Base-by-base conservation (phyloP, 2,329 filamentous ascomycete species). In the Cytospora schulzeri region DNA sequence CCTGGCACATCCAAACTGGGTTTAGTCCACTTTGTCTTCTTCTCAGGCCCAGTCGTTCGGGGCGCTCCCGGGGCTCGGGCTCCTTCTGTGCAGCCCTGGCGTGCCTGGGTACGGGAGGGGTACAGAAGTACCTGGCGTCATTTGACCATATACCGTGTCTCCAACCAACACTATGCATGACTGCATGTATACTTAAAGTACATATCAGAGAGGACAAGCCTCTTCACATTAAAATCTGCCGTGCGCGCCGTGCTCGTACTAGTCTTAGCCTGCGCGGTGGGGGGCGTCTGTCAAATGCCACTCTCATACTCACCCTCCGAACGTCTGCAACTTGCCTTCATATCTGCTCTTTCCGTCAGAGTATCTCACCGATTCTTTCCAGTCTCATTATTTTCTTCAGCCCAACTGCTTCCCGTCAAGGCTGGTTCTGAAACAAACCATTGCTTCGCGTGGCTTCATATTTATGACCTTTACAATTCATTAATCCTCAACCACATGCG, bases 281-380 rank as follows among this genome's bases (percentile, higher is more conserved):
- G 64, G 54, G 64, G 64, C 61, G 64, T 45, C 64, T 66, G 64
- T 61, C 64, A 66, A 64, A 64, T 66, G 64, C 64, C 62, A 54
- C 45, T 52, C 56, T 24, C 33, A 15, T 15, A 35, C 33, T 35
- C 15, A 58, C 50, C 56, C 33, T 35, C 8, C 48, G n/a, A 52
- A 35, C 59, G 48, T 62, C 52, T 62, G 58, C 38, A 53, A 62
- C 59, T 50, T 24, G 33, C 52, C 8, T 31, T 52, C 59, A 28
- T 48, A 55, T 41, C 19, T 53, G 48, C n/a, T 33, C 58, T 41
- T 29, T n/a, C 12, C 53, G 48, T 41, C 51, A 28, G 28, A 50
- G 17, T 22, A 28, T 41, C 55, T 53, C 53, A 57, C 53, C 35
- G 33, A 28, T 45, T 53, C 33, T 38, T 35, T 56, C 11, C 41